Percentiles rank a stretch among this genome's conserved stretches.
phyloP scores from a whole-genome alignment of 169 alveolate genomes.

The Theileria annulata region DNA sequence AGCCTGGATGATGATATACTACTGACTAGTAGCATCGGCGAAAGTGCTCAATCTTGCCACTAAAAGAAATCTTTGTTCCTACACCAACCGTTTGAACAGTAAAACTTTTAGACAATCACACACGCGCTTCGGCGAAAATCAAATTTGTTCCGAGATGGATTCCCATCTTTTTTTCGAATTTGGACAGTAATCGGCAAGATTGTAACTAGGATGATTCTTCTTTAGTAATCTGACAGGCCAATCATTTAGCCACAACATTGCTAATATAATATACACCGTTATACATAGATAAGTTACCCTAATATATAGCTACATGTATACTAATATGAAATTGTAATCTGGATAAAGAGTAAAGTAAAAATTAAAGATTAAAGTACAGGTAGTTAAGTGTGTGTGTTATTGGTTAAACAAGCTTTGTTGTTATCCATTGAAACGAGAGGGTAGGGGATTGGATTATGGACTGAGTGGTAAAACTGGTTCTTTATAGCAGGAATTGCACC shows the following conservation, averaged over 20 bases:
- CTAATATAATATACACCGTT: not conserved
- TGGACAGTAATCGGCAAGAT: slow-evolving; percentile 12
- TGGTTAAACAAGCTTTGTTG: not conserved
- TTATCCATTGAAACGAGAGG: not conserved
- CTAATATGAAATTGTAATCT: too few species aligned
- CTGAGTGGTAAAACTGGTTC: not conserved
- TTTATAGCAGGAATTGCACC: not conserved
- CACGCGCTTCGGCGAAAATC: not conserved
- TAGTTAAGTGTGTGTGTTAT: not conserved
- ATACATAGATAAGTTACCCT: not conserved
- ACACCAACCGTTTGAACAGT: slow-evolving; percentile 32
- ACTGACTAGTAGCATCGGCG: slow-evolving; percentile 47
- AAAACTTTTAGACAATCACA: slow-evolving; percentile 22
- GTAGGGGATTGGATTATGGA: not conserved
- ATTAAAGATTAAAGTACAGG: not conserved
- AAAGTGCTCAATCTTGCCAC: slow-evolving; percentile 34
- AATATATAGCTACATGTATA: not conserved
- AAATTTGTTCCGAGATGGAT: slow-evolving; percentile 12
- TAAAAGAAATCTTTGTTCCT: slow-evolving; percentile 36
- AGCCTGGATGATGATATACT: slow-evolving; percentile 36
- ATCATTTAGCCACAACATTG: not conserved
- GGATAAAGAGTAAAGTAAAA: not conserved
- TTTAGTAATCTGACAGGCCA: slow-evolving; percentile 51
- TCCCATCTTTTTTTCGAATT: slow-evolving; percentile 8
- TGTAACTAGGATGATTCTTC: slow-evolving; percentile 22